Conservation (phyloP, 179 eudicot genomes). For the Heliamphora pulchella region DNA sequence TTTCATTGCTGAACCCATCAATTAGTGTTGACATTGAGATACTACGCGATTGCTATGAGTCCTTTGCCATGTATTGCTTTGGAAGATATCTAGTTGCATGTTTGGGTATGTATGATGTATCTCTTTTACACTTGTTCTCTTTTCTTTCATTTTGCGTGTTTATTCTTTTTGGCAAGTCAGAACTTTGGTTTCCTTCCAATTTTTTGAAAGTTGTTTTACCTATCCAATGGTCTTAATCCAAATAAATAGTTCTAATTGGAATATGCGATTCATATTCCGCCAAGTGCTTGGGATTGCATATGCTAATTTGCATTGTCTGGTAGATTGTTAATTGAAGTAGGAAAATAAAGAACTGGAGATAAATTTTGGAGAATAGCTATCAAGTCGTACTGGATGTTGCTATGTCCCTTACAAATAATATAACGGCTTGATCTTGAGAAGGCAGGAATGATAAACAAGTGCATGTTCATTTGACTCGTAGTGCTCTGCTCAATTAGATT, state of each 20-base stretch:
- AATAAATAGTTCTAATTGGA: neutral
- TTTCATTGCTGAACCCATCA: constrained; percentile 71
- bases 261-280: neutral
- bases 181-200: neutral
- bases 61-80: constrained; percentile 99
- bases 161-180: neutral
- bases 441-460: neutral
- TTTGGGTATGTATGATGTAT: constrained; percentile 55
- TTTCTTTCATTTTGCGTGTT: neutral
- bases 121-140: constrained; percentile 9
- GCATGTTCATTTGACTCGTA: neutral
- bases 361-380: constrained; percentile 2
- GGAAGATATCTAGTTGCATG: constrained; percentile 95
- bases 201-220: neutral
- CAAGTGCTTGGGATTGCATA: neutral
- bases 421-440: neutral
- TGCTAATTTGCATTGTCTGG: neutral
- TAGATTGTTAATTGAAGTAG: neutral
- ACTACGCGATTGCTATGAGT: constrained; percentile 93
- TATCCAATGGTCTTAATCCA: neutral
- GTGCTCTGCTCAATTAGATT: constrained; percentile 1
- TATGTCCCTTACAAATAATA: neutral
- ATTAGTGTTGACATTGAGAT: constrained; percentile 91
- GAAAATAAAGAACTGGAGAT: neutral
- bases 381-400: neutral